These are phyloP conservation scores for Trametes hirsuta DNA, from an alignment of 1,284 basidiomycete species.

Conservation along the genomic window DNA sequence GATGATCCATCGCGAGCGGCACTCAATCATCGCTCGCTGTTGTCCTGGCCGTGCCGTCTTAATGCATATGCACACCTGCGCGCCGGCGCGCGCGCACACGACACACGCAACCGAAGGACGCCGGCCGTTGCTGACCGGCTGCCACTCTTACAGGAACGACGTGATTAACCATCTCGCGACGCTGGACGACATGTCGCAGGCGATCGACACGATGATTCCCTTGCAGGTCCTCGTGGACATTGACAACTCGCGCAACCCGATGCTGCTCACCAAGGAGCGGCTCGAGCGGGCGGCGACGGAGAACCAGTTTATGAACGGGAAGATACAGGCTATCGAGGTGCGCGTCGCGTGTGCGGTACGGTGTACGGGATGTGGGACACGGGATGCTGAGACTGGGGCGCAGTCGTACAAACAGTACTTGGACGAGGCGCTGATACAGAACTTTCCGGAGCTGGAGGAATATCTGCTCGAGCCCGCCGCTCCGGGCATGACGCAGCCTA, in stretches of 20 bases:
- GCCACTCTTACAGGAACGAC: conserved; percentile 56
- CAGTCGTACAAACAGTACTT: conserved; percentile 62
- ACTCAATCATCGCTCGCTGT: too few species aligned
- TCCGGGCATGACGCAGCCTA: conserved; percentile 3
- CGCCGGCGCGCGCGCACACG: too few species aligned
- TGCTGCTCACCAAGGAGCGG: conserved; percentile 75
- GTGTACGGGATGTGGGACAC: background rate
- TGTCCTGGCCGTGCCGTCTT: too few species aligned
- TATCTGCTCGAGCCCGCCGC: conserved; percentile 28
- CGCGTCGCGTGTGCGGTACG: conserved; percentile 26
- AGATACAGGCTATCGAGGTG: conserved; percentile 76
- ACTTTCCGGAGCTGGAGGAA: conserved; percentile 58
- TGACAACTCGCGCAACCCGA: conserved; percentile 78
- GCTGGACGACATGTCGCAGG: conserved; percentile 67
- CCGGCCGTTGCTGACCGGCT: background rate
- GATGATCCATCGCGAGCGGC: too few species aligned
- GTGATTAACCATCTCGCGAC: conserved; percentile 64
- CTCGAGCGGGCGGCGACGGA: conserved; percentile 81
- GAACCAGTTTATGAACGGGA: conserved; percentile 90
- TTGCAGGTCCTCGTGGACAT: conserved; percentile 74
- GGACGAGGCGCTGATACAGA: conserved; percentile 60
- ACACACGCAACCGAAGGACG: background rate
- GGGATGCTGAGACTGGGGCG: background rate
- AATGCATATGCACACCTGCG: too few species aligned
- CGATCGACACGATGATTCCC: conserved; percentile 65